A percentile compares a stretch with the other conserved stretches of the same genome.
Evolutionary conservation across 441 rosid species (phyloP).

Genomic region (Euphorbia celastroides): DNA sequence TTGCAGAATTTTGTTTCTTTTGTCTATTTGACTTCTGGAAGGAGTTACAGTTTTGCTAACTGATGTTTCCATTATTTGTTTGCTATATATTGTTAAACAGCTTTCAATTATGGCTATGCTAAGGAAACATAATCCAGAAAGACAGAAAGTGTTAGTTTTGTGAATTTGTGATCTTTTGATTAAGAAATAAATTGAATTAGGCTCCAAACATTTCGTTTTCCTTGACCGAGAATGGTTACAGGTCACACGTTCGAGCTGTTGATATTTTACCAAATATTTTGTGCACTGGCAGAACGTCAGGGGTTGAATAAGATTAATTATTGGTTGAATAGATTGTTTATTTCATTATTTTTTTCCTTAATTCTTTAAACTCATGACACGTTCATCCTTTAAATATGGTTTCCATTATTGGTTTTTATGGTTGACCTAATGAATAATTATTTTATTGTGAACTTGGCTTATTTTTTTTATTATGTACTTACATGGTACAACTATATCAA

Average conservation of each 20-base stretch:
- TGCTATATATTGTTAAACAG: conserved; percentile 1
- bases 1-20: conserved; percentile 25
- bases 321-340: background rate
- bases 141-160: conserved; percentile 15
- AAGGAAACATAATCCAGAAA: conserved; percentile 17
- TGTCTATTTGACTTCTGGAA: conserved; percentile 14
- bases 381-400: background rate
- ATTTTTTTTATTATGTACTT: background rate
- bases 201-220: background rate
- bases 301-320: too few species aligned
- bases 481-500: background rate
- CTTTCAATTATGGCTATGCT: conserved; percentile 20
- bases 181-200: conserved; percentile 3
- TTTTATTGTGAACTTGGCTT: too few species aligned
- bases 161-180: conserved; percentile 23
- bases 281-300: too few species aligned
- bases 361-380: background rate
- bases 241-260: too few species aligned
- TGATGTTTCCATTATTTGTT: conserved; percentile 18
- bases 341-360: background rate
- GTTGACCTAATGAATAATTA: background rate
- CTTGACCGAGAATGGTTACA: too few species aligned
- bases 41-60: conserved; percentile 43
- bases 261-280: too few species aligned
- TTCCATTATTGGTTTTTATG: background rate